These are phyloP conservation scores for Tetracentron sinense DNA, from an alignment of 164 flowering plant species.

Conservation along the genomic window DNA sequence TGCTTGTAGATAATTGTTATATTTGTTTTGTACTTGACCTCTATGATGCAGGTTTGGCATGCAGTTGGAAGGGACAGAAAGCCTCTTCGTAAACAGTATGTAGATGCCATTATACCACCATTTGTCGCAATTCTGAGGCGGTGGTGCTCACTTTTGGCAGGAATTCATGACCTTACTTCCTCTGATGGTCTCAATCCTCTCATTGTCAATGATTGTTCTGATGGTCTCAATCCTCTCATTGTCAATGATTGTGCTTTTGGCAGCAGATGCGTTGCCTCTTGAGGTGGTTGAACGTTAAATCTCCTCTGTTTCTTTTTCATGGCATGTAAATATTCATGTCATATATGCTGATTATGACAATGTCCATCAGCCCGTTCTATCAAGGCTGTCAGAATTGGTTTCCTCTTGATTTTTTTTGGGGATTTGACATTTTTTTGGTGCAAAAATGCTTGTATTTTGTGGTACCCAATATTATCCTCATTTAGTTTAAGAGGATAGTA, in stretches of 20 bases:
- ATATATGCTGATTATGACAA: background rate
- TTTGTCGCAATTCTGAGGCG: slow-evolving; percentile 91
- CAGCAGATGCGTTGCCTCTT: slow-evolving; percentile 93
- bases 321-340: background rate
- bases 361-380: background rate
- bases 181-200: slow-evolving; percentile 92
- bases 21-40: slow-evolving; percentile 12
- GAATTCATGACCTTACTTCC: slow-evolving; percentile 90
- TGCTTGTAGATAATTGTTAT: background rate
- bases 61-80: slow-evolving; percentile 75
- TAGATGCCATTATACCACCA: slow-evolving; percentile 91
- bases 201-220: slow-evolving; percentile 85
- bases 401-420: background rate
- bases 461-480: background rate
- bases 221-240: too few species aligned
- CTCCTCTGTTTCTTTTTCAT: background rate
- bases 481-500: too few species aligned
- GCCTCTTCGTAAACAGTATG: slow-evolving; percentile 82
- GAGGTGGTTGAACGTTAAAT: slow-evolving; percentile 54
- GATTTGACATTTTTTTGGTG: background rate
- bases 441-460: background rate
- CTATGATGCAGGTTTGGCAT: slow-evolving; percentile 80
- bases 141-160: slow-evolving; percentile 97
- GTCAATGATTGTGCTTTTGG: too few species aligned
- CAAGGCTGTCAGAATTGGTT: background rate